Conservation (phyloP, 768 basidiomycete species). For the Auricularia sp. region DNA sequence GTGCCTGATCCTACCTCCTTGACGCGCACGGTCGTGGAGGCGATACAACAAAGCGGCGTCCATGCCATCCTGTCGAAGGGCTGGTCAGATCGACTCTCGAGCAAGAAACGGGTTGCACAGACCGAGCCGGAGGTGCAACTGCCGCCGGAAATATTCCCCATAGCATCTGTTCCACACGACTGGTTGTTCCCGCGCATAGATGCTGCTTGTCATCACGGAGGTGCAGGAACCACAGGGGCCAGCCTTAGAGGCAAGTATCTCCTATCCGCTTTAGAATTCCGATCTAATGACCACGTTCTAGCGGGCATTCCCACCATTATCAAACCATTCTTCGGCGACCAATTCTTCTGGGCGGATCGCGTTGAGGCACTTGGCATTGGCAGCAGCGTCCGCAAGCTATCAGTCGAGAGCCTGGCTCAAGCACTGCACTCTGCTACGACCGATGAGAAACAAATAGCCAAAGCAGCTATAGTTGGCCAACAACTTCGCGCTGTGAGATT, state of each 20-base stretch:
- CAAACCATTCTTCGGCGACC: slow-evolving; percentile 96
- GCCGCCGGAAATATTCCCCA: slow-evolving; percentile 71
- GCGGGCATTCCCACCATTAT: slow-evolving; percentile 94
- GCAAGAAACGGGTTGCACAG: slow-evolving; percentile 47
- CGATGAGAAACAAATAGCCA: slow-evolving; percentile 78
- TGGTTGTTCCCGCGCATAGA: slow-evolving; percentile 93
- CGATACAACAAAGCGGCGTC: slow-evolving; percentile 78
- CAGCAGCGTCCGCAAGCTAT: slow-evolving; percentile 77
- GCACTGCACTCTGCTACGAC: slow-evolving; percentile 77
- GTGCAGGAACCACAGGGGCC: slow-evolving; percentile 93
- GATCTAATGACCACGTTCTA: slow-evolving; percentile 18
- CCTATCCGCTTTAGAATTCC: slow-evolving; percentile 1
- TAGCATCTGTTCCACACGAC: slow-evolving; percentile 85
- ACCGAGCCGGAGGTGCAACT: slow-evolving; percentile 58
- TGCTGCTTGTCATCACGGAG: slow-evolving; percentile 97
- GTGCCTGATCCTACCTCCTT: slow-evolving; percentile 90
- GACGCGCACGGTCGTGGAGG: slow-evolving; percentile 85
- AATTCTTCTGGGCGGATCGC: slow-evolving; percentile 95
- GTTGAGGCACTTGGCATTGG: slow-evolving; percentile 96
- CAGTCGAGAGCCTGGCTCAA: slow-evolving; percentile 63
- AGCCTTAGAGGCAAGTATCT: slow-evolving; percentile 69
- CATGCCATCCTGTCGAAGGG: slow-evolving; percentile 93
- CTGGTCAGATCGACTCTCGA: slow-evolving; percentile 85
- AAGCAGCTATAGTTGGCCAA: slow-evolving; percentile 78
- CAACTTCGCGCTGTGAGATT: slow-evolving; percentile 66